These are phyloP conservation scores for Mortierella sp. DNA, from an alignment of 371 early-diverging fungal species.

Conservation along the genomic window DNA sequence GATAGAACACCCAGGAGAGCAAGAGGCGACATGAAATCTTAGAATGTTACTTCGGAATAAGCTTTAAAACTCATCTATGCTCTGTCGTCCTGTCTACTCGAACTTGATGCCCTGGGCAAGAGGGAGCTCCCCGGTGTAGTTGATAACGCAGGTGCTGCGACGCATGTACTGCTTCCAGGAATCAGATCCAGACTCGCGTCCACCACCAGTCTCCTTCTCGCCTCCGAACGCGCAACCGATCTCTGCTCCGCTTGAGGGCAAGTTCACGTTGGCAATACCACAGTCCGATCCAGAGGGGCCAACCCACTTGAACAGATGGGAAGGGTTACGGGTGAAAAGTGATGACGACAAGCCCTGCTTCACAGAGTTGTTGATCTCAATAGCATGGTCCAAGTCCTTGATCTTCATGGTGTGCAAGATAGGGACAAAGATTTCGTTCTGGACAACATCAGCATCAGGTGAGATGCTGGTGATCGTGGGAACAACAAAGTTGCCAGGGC, in stretches of 20 bases:
- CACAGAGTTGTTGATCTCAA: constrained; percentile 90
- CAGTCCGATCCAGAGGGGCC: constrained; percentile 95
- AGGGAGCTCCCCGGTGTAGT: constrained; percentile 91
- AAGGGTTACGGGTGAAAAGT: constrained; percentile 86
- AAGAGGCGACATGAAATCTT: constrained; percentile 11
- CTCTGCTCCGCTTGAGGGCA: constrained; percentile 98
- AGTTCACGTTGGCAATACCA: constrained; percentile 97
- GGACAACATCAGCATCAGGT: constrained; percentile 82
- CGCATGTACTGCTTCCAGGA: constrained; percentile 92
- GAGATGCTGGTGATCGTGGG: constrained; percentile 92
- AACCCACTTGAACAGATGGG: constrained; percentile 94
- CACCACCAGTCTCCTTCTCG: constrained; percentile 98
- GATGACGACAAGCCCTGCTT: constrained; percentile 92
- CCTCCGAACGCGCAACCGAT: constrained; percentile 99
- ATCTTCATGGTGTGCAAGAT: constrained; percentile 90
- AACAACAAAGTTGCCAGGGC: constrained; percentile 91
- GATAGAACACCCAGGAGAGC: constrained; percentile 54
- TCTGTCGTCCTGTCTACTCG: constrained; percentile 61
- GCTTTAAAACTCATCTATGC: constrained; percentile 1
- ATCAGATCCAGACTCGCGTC: constrained; percentile 94
- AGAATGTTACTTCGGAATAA: constrained; percentile 1
- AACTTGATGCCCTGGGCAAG: constrained; percentile 98
- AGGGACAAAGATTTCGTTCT: constrained; percentile 96
- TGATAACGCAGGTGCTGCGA: constrained; percentile 69
- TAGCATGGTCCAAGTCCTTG: constrained; percentile 88